A percentile compares a stretch with the other conserved stretches of the same genome.
phyloP scores from a whole-genome alignment of 2,329 filamentous ascomycete species.

The Calonectria henricotiae region DNA sequence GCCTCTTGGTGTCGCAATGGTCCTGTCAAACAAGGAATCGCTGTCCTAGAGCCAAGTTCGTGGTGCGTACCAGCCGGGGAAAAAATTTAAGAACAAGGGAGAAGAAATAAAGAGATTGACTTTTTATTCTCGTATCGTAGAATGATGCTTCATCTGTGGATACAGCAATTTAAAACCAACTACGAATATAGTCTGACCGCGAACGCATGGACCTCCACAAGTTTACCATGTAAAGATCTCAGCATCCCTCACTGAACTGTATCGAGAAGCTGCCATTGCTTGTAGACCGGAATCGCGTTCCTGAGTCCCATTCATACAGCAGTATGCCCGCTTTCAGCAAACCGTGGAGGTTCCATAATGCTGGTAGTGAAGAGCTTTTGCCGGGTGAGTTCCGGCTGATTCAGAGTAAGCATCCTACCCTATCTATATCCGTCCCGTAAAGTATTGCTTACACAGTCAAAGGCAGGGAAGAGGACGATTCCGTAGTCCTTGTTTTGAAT shows the following conservation, averaged over 20 bases:
- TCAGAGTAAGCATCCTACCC: neutral
- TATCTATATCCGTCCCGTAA: neutral
- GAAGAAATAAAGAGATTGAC: too few relatives aligned
- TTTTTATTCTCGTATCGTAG: neutral
- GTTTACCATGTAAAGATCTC: neutral
- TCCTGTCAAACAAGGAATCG: too few relatives aligned
- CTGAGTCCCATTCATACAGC: too few relatives aligned
- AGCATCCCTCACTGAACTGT: neutral
- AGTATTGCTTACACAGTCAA: neutral
- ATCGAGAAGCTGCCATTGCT: neutral
- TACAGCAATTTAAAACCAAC: neutral
- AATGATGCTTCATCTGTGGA: neutral
- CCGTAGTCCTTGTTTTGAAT: neutral
- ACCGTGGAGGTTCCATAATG: neutral
- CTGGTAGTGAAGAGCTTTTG: neutral
- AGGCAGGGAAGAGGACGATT: neutral
- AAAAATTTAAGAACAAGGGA: too few relatives aligned
- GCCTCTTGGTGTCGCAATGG: too few relatives aligned
- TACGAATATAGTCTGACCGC: neutral
- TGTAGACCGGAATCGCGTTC: neutral
- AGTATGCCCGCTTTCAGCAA: neutral
- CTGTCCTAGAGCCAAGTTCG: too few relatives aligned
- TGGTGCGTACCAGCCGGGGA: too few relatives aligned
- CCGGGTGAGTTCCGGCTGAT: conserved; percentile 1
- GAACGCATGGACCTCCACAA: neutral